A percentile compares a stretch with the other conserved stretches of the same genome.
Conservation (phyloP, 1,284 basidiomycete species). For the Cystobasidium slooffiae region DNA sequence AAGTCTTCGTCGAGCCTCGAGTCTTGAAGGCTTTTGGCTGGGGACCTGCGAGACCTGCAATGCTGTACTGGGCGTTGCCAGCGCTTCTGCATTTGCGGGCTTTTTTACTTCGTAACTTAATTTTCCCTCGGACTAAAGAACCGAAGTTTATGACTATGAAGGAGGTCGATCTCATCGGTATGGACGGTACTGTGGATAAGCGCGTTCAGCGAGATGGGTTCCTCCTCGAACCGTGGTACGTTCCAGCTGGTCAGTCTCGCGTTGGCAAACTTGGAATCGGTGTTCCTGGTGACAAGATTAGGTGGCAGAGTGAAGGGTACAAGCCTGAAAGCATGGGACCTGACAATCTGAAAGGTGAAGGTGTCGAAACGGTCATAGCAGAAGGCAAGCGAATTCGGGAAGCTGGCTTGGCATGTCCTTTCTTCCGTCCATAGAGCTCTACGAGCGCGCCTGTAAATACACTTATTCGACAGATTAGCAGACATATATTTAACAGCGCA, state of each 20-base stretch:
- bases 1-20: conserved; percentile 19
- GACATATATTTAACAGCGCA: too few relatives aligned
- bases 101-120: conserved; percentile 13
- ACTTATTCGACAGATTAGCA: too few relatives aligned
- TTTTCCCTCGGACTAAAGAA: conserved; percentile 12
- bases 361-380: neutral
- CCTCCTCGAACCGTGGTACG: conserved; percentile 38
- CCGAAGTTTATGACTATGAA: conserved; percentile 2
- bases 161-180: neutral
- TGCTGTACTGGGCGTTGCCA: conserved; percentile 15
- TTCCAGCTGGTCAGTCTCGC: conserved; percentile 15
- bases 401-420: conserved; percentile 23
- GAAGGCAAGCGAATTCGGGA: conserved; percentile 23
- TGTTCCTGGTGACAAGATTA: conserved; percentile 8
- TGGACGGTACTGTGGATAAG: neutral
- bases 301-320: conserved; percentile 17
- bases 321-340: conserved; percentile 18
- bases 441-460: too few relatives aligned
- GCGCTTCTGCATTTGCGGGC: conserved; percentile 5
- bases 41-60: conserved; percentile 10
- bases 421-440: conserved; percentile 8
- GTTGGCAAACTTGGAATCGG: conserved; percentile 25
- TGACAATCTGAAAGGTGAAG: conserved; percentile 6
- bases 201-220: conserved; percentile 22
- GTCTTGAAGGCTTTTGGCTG: conserved; percentile 38